A percentile compares a stretch with the other conserved stretches of the same genome.
These are phyloP conservation scores for Sinapis alba DNA, from an alignment of 441 rosid species.

Conservation along the genomic window DNA sequence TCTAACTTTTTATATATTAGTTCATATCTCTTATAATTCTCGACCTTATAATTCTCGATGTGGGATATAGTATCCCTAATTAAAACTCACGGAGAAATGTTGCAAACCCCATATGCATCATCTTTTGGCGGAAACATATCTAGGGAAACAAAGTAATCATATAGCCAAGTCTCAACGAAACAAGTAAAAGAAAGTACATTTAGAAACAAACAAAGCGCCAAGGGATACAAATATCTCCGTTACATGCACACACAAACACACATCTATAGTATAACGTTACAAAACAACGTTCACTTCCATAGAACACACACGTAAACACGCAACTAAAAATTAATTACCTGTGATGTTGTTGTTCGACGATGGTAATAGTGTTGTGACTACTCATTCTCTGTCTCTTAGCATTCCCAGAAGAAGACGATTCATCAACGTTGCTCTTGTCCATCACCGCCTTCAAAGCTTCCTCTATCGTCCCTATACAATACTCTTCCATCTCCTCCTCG, in stretches of 20 bases:
- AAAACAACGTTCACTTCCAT: slow-evolving; percentile 22
- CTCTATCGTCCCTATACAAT: slow-evolving; percentile 71
- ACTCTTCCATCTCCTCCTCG: slow-evolving; percentile 54
- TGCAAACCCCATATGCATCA: slow-evolving; percentile 30
- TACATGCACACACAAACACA: slow-evolving; percentile 34
- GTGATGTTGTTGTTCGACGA: slow-evolving; percentile 36
- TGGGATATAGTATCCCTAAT: too few species aligned
- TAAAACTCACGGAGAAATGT: background rate
- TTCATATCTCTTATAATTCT: too few species aligned
- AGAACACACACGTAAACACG: background rate
- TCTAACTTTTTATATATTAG: too few species aligned
- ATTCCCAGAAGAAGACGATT: slow-evolving; percentile 72
- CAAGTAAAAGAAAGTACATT: slow-evolving; percentile 9
- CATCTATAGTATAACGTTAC: slow-evolving; percentile 26
- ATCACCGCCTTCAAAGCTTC: slow-evolving; percentile 90
- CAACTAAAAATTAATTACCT: slow-evolving; percentile 12
- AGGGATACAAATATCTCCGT: slow-evolving; percentile 37
- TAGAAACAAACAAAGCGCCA: slow-evolving; percentile 23
- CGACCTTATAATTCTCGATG: too few species aligned
- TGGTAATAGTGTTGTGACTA: slow-evolving; percentile 49
- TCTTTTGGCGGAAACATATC: slow-evolving; percentile 15
- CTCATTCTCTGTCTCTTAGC: slow-evolving; percentile 86
- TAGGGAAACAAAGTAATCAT: background rate
- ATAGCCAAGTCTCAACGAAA: slow-evolving; percentile 22
- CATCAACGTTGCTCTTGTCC: slow-evolving; percentile 76